These are phyloP conservation scores for Cryphonectria radicalis DNA, from an alignment of 2,329 filamentous ascomycete species.

Conservation along the genomic window DNA sequence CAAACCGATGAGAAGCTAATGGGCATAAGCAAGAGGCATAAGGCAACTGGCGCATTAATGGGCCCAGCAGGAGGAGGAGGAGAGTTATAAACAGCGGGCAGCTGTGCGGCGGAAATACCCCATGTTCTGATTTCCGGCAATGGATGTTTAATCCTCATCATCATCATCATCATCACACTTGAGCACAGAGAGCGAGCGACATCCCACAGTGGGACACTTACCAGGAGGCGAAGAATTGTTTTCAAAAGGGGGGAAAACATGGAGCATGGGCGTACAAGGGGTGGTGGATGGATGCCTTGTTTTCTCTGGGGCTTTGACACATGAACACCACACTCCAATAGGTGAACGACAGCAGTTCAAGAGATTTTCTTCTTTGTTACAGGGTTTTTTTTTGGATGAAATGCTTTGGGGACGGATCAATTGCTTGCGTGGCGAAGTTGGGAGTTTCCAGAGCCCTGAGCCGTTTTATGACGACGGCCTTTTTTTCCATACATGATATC, in stretches of 20 bases:
- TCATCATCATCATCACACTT: not conserved
- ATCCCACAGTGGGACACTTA: not conserved
- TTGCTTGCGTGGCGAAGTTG: conserved; percentile 25
- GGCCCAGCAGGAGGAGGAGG: no score
- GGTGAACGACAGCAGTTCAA: not conserved
- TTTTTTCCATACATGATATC: not conserved
- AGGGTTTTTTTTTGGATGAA: conserved; percentile 24
- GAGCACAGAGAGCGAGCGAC: conserved; percentile 18
- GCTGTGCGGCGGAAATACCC: conserved; percentile 14
- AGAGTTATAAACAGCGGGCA: not conserved
- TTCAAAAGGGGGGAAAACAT: not conserved
- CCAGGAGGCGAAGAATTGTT: conserved; percentile 1
- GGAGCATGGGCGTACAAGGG: conserved; percentile 20
- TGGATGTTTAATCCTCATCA: not conserved
- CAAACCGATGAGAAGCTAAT: conserved; percentile 21
- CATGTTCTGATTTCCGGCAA: not conserved
- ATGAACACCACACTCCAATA: not conserved
- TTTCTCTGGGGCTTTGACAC: conserved; percentile 2
- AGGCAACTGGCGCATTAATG: not conserved
- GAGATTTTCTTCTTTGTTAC: not conserved
- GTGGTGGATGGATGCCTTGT: not conserved
- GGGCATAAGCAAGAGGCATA: no score
- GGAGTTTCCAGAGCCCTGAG: conserved; percentile 10
- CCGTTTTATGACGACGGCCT: conserved; percentile 8
- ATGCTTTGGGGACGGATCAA: conserved; percentile 4